A percentile compares a stretch with the other conserved stretches of the same genome.
Evolutionary conservation across 805 yeast species (phyloP).

Genomic region (Zygosaccharomyces pseudorouxii): DNA sequence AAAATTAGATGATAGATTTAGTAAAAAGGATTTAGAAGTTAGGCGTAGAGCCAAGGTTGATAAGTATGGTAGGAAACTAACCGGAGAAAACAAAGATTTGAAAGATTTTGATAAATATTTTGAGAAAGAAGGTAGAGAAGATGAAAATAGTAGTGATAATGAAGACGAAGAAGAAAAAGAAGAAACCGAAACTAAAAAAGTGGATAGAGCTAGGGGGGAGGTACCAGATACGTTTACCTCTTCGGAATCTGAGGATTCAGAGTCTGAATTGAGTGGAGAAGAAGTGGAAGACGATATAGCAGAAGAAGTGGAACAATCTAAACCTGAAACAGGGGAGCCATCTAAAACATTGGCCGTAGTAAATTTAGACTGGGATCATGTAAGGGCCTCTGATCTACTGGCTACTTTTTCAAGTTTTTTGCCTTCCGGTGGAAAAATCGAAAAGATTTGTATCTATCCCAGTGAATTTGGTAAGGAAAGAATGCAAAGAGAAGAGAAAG

Average conservation of each 20-base stretch:
- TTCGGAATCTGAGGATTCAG: constrained; percentile 39
- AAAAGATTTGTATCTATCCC: constrained; percentile 70
- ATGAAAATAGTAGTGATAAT: constrained; percentile 10
- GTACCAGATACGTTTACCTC: constrained; percentile 47
- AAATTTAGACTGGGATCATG: constrained; percentile 95
- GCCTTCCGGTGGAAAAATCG: constrained; percentile 66
- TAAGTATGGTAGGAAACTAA: constrained; percentile 76
- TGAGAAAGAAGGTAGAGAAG: constrained; percentile 39
- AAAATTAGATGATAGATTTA: constrained; percentile 82
- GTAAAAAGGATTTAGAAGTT: constrained; percentile 54
- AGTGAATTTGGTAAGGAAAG: constrained; percentile 91
- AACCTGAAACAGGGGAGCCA: constrained; percentile 86
- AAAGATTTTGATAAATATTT: constrained; percentile 63
- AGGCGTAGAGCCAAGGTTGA: constrained; percentile 64
- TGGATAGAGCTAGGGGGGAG: constrained; percentile 69
- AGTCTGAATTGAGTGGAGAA: constrained; percentile 38
- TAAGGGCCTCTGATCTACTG: constrained; percentile 80
- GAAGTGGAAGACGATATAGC: constrained; percentile 51
- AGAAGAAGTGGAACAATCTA: constrained; percentile 49
- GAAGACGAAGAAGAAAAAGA: constrained; percentile 22
- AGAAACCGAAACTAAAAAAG: constrained; percentile 5
- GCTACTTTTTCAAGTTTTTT: constrained; percentile 85
- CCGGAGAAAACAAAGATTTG: constrained; percentile 37
- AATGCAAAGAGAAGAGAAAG: constrained; percentile 81
- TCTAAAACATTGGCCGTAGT: constrained; percentile 81